These are phyloP conservation scores for Chaetomium tenue DNA, from an alignment of 495 filamentous ascomycete genomes.

Conservation along the genomic window DNA sequence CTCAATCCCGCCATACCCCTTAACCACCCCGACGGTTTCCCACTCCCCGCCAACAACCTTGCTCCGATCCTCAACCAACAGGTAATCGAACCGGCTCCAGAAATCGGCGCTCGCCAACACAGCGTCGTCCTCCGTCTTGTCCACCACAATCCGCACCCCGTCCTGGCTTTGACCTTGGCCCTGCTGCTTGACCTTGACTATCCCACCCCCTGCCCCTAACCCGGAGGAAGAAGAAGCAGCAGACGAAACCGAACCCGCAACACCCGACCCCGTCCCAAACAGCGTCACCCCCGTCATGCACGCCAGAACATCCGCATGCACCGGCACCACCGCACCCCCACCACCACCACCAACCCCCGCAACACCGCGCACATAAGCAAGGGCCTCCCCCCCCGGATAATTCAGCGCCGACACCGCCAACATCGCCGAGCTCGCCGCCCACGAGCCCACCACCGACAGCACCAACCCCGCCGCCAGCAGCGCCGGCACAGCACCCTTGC, in stretches of 20 bases:
- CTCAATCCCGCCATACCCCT: conserved; percentile 69
- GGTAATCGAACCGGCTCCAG: conserved; percentile 82
- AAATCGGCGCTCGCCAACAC: conserved; percentile 61
- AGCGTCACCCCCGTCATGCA: conserved; percentile 94
- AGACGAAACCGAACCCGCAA: neutral
- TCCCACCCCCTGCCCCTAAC: no score
- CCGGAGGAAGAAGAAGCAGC: neutral
- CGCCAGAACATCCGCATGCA: conserved; percentile 81
- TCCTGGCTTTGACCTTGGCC: neutral
- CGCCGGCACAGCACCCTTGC: conserved; percentile 42
- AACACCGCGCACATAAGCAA: conserved; percentile 37
- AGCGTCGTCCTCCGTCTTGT: conserved; percentile 62
- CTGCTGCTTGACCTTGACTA: conserved; percentile 5
- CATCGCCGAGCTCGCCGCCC: conserved; percentile 59
- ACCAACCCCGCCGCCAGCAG: neutral
- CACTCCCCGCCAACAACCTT: conserved; percentile 58
- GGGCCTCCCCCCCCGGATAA: conserved; percentile 81
- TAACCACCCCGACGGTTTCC: conserved; percentile 65
- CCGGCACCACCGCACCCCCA: conserved; percentile 32
- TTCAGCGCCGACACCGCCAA: conserved; percentile 74
- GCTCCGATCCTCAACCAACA: conserved; percentile 65
- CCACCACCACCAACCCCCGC: neutral
- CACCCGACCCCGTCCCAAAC: conserved; percentile 53
- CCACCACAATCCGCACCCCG: conserved; percentile 39
- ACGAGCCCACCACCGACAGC: conserved; percentile 34